A percentile compares a stretch with the other conserved stretches of the same genome.
phyloP scores from a whole-genome alignment of 1,284 basidiomycete genomes.

The Cutaneotrichosporon sp. region DNA sequence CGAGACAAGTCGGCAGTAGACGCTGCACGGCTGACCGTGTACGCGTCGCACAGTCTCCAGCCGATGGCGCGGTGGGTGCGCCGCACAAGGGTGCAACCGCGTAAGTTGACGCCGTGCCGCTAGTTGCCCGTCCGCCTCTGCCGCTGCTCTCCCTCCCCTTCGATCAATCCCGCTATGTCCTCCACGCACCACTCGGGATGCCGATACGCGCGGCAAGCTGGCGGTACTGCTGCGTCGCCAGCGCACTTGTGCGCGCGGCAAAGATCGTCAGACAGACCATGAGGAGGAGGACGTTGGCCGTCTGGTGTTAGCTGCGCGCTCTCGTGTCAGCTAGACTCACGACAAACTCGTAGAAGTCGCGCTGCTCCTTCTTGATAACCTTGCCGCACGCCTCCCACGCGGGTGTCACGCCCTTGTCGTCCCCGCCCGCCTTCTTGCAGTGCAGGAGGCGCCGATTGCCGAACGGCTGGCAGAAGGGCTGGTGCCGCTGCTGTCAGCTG shows the following conservation, averaged over 20 bases:
- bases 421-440: constrained; percentile 59
- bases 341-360: constrained; percentile 84
- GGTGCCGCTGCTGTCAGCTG: constrained; percentile 61
- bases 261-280: constrained; percentile 66
- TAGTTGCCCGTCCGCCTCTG: background rate
- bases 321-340: constrained; percentile 59
- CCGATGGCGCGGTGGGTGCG: background rate
- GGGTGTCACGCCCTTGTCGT: constrained; percentile 60
- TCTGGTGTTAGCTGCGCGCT: constrained; percentile 40
- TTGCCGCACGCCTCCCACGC: constrained; percentile 90
- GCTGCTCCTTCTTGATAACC: constrained; percentile 70
- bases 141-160: background rate
- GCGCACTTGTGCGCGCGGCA: constrained; percentile 65
- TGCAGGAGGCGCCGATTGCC: constrained; percentile 84
- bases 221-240: constrained; percentile 71
- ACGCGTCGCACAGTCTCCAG: background rate
- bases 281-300: constrained; percentile 70
- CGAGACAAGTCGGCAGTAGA: no score
- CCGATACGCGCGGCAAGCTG: constrained; percentile 78
- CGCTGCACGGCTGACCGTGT: background rate
- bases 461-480: constrained; percentile 88
- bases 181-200: constrained; percentile 37
- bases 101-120: background rate
- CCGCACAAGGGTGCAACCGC: background rate
- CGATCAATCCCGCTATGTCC: constrained; percentile 11